Evolutionary conservation across 257 asterid genomes (phyloP).

Genomic region (Solanum pennellii): DNA sequence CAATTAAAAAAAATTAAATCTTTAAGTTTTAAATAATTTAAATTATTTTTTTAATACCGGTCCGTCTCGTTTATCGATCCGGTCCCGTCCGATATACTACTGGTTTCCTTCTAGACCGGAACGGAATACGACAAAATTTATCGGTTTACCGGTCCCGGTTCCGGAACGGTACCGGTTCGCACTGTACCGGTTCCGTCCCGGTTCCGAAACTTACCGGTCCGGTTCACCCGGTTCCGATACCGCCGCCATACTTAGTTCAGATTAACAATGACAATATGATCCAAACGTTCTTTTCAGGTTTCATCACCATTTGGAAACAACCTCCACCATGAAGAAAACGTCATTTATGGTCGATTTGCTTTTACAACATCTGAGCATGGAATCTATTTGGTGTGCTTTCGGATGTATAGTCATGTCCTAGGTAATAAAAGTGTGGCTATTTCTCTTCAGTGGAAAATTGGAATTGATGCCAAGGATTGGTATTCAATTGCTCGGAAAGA

Average conservation of each 20-base stretch:
- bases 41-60: no score
- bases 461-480: conserved; percentile 83
- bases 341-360: conserved; percentile 64
- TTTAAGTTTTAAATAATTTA: no score
- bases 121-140: no score
- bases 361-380: conserved; percentile 79
- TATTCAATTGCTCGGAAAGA: conserved; percentile 85
- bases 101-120: no score
- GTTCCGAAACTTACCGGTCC: no score
- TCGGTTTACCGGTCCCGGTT: no score
- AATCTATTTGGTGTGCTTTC: conserved; percentile 63
- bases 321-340: conserved; percentile 52
- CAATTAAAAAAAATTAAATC: no score
- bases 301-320: conserved; percentile 67
- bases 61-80: no score
- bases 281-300: conserved; percentile 28
- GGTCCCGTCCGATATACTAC: no score
- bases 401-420: conserved; percentile 17
- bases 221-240: no score
- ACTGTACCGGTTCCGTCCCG: no score
- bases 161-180: no score
- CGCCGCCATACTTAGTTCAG: background rate
- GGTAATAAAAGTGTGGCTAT: conserved; percentile 40
- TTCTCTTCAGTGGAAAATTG: conserved; percentile 78
- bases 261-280: background rate